Percentiles rank a stretch among this genome's conserved stretches.
Evolutionary conservation across 768 basidiomycete species (phyloP).

Genomic region (Xerocomellus amylosporus): DNA sequence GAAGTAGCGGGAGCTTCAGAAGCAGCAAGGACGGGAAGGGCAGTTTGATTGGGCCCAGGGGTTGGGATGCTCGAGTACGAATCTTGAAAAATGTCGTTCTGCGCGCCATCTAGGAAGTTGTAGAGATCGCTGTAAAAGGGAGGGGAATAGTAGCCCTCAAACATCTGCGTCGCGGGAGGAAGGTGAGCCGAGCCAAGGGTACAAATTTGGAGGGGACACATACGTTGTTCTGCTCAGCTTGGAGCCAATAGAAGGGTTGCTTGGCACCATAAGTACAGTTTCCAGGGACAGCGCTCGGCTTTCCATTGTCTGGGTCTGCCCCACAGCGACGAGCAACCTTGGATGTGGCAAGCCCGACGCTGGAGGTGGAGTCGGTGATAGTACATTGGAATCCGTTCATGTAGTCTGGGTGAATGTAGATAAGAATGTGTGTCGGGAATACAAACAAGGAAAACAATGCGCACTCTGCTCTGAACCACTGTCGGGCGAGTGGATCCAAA

Average conservation of each 20-base stretch:
- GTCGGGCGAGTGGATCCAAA: conserved; percentile 66
- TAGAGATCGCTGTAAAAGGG: conserved; percentile 69
- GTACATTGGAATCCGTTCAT: conserved; percentile 76
- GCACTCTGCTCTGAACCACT: conserved; percentile 64
- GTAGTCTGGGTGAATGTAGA: conserved; percentile 44
- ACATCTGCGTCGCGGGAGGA: conserved; percentile 45
- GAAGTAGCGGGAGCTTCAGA: neutral
- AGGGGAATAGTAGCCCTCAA: conserved; percentile 57
- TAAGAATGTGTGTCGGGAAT: neutral
- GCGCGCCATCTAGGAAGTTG: conserved; percentile 69
- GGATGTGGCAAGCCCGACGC: conserved; percentile 49
- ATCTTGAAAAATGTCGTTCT: conserved; percentile 68
- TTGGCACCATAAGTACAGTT: conserved; percentile 77
- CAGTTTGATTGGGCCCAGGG: conserved; percentile 40
- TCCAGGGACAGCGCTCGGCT: conserved; percentile 41
- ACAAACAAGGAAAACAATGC: conserved; percentile 15
- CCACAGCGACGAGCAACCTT: conserved; percentile 67
- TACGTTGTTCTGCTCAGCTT: conserved; percentile 60
- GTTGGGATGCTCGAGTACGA: conserved; percentile 47
- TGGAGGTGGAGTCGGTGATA: conserved; percentile 52
- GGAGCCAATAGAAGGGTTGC: conserved; percentile 69
- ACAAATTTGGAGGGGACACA: conserved; percentile 11
- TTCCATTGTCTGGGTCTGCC: conserved; percentile 48
- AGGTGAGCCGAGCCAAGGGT: neutral
- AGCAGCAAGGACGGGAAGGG: conserved; percentile 17